Base-by-base conservation (phyloP, 768 basidiomycete species). In the Auriscalpium vulgare region DNA sequence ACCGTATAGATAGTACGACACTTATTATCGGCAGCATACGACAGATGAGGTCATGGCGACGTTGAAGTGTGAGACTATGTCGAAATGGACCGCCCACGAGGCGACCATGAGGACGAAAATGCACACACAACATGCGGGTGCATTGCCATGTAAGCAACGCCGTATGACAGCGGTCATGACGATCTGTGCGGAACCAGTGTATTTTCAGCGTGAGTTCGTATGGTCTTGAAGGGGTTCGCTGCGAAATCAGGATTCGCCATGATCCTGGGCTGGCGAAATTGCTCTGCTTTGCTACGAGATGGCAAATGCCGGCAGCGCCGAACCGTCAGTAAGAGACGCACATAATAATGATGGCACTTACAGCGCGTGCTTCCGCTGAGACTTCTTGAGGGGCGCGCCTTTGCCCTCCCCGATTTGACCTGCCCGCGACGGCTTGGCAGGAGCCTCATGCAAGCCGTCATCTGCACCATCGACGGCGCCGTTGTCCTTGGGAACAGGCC, bases 191-290 rank as follows among this genome's bases (percentile, higher is more conserved):
- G 83, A 37, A 89, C 58, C 10, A 91, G 73, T 0, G 90, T 89
- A 65, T 91, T 91, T 67, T 85, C 77, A 2, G 84, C 87, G 67
- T 92, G 90, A 4, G 78, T 85, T 6, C 88, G 84, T 62, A 91
- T 87, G 1, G 87, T 84, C 63, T 83, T 73, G 66, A 91, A 91
- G 1, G 90, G 90, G 63, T 84, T 85, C 36, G 78, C 69, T 10
- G 80, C 68, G 64, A 83, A 91, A 40, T 80, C 77, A 6, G 84
- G 75, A 63, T 83, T 85, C 19, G 81, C 74, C 35, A 87, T 73
- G 43, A 91, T 83, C 59, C 85, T 71, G 10, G 87, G 88, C 56
- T 86, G 83, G 57, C 89, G 76, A 29, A 87, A 71, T 53, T 76
- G 79, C 66, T 92, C 89, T 59, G 78, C 59, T 67, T 84, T 73